Evolutionary conservation across 169 alveolate genomes (phyloP).

Genomic region (Cardiosporidium cionae): DNA sequence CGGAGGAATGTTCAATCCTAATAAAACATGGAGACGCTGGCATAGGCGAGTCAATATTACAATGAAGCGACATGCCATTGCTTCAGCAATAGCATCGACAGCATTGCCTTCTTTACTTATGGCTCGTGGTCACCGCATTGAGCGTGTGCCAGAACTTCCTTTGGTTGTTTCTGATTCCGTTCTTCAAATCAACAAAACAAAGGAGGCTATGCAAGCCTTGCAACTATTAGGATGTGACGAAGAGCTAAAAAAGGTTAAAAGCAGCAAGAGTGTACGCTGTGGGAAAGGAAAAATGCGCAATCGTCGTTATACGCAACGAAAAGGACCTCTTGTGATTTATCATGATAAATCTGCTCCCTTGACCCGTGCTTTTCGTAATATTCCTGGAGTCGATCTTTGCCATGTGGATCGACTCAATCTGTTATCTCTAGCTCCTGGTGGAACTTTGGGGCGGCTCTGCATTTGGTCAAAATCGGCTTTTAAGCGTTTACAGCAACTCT

Average conservation of each 20-base stretch:
- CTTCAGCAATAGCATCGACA: constrained; percentile 95
- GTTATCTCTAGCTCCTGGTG: constrained; percentile 97
- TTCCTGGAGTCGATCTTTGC: constrained; percentile 89
- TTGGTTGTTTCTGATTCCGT: constrained; percentile 79
- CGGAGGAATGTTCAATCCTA: constrained; percentile 99
- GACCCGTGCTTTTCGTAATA: constrained; percentile 92
- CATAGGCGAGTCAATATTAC: constrained; percentile 90
- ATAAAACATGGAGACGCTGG: constrained; percentile 95
- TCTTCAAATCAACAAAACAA: constrained; percentile 77
- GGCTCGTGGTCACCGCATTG: constrained; percentile 97
- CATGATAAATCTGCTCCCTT: constrained; percentile 83
- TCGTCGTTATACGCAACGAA: constrained; percentile 84
- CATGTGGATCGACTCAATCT: constrained; percentile 90
- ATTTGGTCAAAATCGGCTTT: constrained; percentile 94
- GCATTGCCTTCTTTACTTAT: constrained; percentile 92
- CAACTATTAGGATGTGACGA: constrained; percentile 10
- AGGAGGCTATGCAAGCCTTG: constrained; percentile 76
- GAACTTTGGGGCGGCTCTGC: constrained; percentile 93
- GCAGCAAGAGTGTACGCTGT: constrained; percentile 73
- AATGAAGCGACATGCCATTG: constrained; percentile 95
- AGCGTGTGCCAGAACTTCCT: constrained; percentile 87
- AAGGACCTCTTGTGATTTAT: constrained; percentile 95
- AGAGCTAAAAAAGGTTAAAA: constrained; percentile 26
- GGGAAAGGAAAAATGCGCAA: constrained; percentile 92
- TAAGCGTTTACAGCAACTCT: constrained; percentile 76